Percentiles rank a stretch among this genome's conserved stretches.
These are phyloP conservation scores for Lathyrus tuberosus DNA, from an alignment of 306 rosid genomes.

Conservation along the genomic window DNA sequence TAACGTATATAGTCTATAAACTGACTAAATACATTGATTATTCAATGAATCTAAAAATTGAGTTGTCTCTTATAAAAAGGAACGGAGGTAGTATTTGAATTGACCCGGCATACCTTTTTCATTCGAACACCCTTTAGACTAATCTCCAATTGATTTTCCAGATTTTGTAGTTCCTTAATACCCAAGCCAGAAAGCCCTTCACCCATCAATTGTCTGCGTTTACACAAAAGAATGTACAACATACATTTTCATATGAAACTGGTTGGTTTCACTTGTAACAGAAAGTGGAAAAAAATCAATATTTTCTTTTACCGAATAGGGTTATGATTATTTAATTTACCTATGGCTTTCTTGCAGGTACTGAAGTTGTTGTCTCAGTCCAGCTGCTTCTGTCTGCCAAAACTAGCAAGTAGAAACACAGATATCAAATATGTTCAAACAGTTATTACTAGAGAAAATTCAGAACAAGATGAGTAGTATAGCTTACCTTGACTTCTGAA, in stretches of 20 bases:
- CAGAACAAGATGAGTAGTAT: neutral
- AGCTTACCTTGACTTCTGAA: conserved; percentile 70
- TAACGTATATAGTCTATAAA: too few relatives aligned
- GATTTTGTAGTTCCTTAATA: conserved; percentile 65
- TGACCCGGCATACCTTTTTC: conserved; percentile 61
- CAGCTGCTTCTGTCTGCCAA: conserved; percentile 80
- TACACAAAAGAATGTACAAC: neutral
- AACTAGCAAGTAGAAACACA: conserved; percentile 52
- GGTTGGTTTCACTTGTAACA: neutral
- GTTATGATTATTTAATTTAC: conserved; percentile 41
- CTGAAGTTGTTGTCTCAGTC: conserved; percentile 71
- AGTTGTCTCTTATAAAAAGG: too few relatives aligned
- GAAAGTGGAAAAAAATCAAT: neutral
- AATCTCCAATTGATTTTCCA: conserved; percentile 77
- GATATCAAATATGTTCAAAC: conserved; percentile 8
- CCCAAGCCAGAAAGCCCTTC: conserved; percentile 76
- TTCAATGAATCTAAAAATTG: too few relatives aligned
- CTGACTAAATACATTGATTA: too few relatives aligned
- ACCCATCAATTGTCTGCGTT: conserved; percentile 80
- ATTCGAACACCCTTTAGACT: conserved; percentile 77
- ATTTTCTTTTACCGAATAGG: neutral
- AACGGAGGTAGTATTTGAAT: too few relatives aligned
- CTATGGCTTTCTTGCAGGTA: conserved; percentile 79
- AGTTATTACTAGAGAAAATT: neutral
- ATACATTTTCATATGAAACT: conserved; percentile 13